Evolutionary conservation across 305 asterid species (phyloP), one percentile per base, ranked within the genome.

Genomic region (Fraxinus xanthoxyloides): DNA sequence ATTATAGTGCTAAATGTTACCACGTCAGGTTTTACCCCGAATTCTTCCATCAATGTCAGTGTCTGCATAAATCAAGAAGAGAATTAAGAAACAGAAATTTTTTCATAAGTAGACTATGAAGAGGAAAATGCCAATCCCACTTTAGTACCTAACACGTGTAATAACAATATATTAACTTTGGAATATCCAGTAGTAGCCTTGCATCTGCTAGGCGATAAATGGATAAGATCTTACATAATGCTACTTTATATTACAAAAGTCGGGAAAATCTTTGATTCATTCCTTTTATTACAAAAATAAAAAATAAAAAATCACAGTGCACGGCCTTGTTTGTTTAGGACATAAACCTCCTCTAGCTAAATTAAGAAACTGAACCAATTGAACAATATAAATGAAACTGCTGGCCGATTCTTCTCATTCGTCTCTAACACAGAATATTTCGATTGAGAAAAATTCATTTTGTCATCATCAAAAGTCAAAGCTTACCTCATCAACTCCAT

Each of bases 1-100:
- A 95, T 94, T 75, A 95, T 93, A 75, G 98, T 95, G 90, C 98
- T 94, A 90, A 88, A 95, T 76, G 99, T 92, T 78, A 94, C 67
- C 8, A 95, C 98, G 34, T 94, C 97, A 3, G 98, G 98, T 84
- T 95, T 92, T 32, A 94, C 92, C 63, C 97, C 94, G 46, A 90
- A 89, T 81, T 92, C 97, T 83, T 90, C 93, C 99, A 95, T 94
- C 90, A 93, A 75, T 17, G 84, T 78, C 43, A 94, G 88, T 10
- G 87, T 80, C 99, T 95, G 91, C 85, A 84, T 72, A 83, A 63
- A 32, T 70, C 73, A 77, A 21, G 40, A 75, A 21, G 54, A 34
- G 63, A 31, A 72, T 36, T 35, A 38, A 10, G 26, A 59, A 19
- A 19, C 12, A 63, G 31, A 15, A 7, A 4, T 19, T 2, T 7